Evolutionary conservation across 1,284 basidiomycete species (phyloP).

Genomic region (Rhodotorula sp.): DNA sequence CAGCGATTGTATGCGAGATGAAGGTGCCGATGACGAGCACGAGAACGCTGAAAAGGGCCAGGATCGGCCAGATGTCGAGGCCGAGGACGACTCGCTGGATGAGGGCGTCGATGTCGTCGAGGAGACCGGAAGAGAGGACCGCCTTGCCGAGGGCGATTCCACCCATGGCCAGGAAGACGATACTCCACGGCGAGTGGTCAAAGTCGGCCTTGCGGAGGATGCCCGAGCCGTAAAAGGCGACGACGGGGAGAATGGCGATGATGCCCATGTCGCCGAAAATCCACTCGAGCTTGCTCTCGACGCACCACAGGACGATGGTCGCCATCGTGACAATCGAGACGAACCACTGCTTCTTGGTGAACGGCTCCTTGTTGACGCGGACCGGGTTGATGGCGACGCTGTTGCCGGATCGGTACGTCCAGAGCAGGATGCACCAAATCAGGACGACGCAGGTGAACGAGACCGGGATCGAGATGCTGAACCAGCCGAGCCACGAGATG

Average conservation of each 20-base stretch:
- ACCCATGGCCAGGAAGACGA: slow-evolving; percentile 86
- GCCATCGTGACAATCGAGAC: slow-evolving; percentile 78
- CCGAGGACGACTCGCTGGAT: slow-evolving; percentile 71
- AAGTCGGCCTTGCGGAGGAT: slow-evolving; percentile 96
- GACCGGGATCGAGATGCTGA: slow-evolving; percentile 88
- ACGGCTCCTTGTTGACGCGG: slow-evolving; percentile 71
- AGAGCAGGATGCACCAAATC: slow-evolving; percentile 87
- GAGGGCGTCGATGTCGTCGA: slow-evolving; percentile 65
- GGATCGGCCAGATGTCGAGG: slow-evolving; percentile 72
- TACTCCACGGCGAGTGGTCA: slow-evolving; percentile 67
- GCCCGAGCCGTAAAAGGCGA: slow-evolving; percentile 92
- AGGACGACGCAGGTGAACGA: slow-evolving; percentile 77
- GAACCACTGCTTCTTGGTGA: slow-evolving; percentile 85
- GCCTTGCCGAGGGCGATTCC: slow-evolving; percentile 95
- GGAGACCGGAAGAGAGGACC: slow-evolving; percentile 82
- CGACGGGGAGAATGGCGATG: slow-evolving; percentile 88
- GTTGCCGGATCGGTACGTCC: slow-evolving; percentile 81
- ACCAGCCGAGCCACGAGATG: slow-evolving; percentile 90
- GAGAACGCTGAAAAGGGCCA: slow-evolving; percentile 75
- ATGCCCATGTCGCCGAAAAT: slow-evolving; percentile 94
- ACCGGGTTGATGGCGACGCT: slow-evolving; percentile 78
- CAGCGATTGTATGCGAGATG: slow-evolving; percentile 95
- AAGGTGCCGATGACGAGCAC: slow-evolving; percentile 87
- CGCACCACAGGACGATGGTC: slow-evolving; percentile 89
- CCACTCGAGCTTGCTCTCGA: slow-evolving; percentile 76